These are phyloP conservation scores for Claviceps sp. DNA, from an alignment of 2,329 filamentous ascomycete genomes.

Conservation along the genomic window DNA sequence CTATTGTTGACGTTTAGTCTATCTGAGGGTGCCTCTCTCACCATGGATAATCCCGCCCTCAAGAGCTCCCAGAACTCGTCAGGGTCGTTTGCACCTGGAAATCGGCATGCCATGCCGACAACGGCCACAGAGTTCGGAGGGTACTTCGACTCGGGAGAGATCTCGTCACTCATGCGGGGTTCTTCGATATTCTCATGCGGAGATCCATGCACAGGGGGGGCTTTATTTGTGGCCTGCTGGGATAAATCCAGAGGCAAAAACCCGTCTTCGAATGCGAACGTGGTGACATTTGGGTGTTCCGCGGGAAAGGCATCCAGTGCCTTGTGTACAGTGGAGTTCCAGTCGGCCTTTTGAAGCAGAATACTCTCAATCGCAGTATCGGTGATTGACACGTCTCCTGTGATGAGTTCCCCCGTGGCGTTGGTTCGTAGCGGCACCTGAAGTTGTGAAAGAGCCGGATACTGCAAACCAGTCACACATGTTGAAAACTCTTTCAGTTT, in stretches of 20 bases:
- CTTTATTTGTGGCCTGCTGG: not conserved
- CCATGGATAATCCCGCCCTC: not conserved
- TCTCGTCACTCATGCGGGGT: not conserved
- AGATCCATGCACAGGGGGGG: not conserved
- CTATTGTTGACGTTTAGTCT: not conserved
- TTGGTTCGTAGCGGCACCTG: not conserved
- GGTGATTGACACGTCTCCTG: not conserved
- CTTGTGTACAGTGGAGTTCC: not conserved
- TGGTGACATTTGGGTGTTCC: not conserved
- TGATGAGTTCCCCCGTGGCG: not conserved
- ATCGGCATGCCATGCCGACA: conserved; percentile 25
- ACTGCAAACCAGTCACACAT: not conserved
- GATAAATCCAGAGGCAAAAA: not conserved
- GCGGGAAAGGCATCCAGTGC: not conserved
- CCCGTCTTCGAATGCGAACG: not conserved
- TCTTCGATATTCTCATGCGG: not conserved
- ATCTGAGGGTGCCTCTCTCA: not conserved
- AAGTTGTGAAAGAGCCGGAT: not conserved
- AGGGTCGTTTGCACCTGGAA: conserved; percentile 20
- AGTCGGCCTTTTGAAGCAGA: not conserved
- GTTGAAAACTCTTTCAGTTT: not conserved
- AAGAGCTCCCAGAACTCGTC: conserved; percentile 19
- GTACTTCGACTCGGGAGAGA: not conserved
- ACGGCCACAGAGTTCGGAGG: conserved; percentile 17
- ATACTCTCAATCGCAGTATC: not conserved